Evolutionary conservation across 2,329 filamentous ascomycete species (phyloP).

Genomic region (Pseudopyricularia cyperi): DNA sequence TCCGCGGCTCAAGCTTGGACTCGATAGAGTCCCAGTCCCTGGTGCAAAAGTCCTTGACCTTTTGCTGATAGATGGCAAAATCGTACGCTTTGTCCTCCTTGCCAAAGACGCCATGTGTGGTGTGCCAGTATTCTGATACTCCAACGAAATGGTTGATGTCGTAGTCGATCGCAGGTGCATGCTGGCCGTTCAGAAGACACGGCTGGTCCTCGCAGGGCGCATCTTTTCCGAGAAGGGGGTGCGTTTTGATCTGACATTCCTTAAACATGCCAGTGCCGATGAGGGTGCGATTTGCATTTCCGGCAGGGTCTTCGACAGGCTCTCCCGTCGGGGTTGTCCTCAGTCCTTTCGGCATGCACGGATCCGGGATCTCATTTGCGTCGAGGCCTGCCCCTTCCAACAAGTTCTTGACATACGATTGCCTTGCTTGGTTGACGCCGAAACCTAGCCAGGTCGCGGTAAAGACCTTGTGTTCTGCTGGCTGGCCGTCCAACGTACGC

Average conservation of each 20-base stretch:
- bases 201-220: constrained; percentile 70
- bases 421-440: constrained; percentile 85
- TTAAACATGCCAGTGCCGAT: constrained; percentile 79
- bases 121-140: constrained; percentile 98
- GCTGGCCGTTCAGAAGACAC: constrained; percentile 80
- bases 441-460: constrained; percentile 96
- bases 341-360: constrained; percentile 73
- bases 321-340: constrained; percentile 62
- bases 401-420: constrained; percentile 71
- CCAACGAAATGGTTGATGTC: constrained; percentile 95
- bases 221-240: constrained; percentile 81
- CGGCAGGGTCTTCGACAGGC: constrained; percentile 19
- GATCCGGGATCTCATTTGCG: constrained; percentile 65
- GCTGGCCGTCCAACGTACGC: constrained; percentile 65
- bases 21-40: constrained; percentile 71
- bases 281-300: constrained; percentile 35
- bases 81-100: constrained; percentile 76
- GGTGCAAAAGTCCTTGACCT: constrained; percentile 74
- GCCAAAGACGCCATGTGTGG: constrained; percentile 86
- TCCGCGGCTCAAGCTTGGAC: constrained; percentile 46
- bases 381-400: constrained; percentile 37
- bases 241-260: constrained; percentile 70
- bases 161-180: constrained; percentile 93
- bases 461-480: constrained; percentile 78
- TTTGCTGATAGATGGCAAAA: constrained; percentile 74